Conservation (phyloP, 225 moss, liverwort and hornwort genomes). For the Pseudoscleropodium purum region DNA sequence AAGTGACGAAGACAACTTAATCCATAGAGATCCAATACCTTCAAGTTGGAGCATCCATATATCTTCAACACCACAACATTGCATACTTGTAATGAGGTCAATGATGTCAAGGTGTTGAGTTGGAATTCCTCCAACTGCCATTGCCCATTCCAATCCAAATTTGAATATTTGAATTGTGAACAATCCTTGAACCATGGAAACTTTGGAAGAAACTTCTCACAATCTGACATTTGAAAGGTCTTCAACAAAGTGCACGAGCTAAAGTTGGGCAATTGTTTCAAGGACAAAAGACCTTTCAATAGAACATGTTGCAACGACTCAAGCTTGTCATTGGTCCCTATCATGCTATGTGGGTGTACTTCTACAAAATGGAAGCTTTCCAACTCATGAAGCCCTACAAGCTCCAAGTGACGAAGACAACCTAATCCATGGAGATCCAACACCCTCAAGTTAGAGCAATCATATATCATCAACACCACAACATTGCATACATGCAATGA, state of each 20-base stretch:
- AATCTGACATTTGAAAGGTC: not conserved
- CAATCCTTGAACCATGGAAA: not conserved
- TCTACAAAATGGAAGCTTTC: not conserved
- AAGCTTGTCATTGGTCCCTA: no score
- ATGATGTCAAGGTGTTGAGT: not conserved
- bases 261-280: not conserved
- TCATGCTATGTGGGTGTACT: no score
- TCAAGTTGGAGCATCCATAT: no score
- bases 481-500: not conserved
- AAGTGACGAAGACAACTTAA: not conserved
- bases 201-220: not conserved
- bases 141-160: not conserved
- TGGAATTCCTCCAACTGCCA: not conserved
- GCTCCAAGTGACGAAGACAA: not conserved
- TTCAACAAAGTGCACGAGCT: not conserved
- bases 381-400: rapidly evolving
- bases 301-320: not conserved
- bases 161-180: not conserved
- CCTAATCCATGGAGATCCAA: not conserved
- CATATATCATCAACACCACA: not conserved
- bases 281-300: not conserved
- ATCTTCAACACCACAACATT: not conserved
- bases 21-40: not conserved
- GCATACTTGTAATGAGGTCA: not conserved
- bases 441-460: not conserved